phyloP scores from a whole-genome alignment of 2,329 filamentous ascomycete genomes.

The Trichophyton rubrum region DNA sequence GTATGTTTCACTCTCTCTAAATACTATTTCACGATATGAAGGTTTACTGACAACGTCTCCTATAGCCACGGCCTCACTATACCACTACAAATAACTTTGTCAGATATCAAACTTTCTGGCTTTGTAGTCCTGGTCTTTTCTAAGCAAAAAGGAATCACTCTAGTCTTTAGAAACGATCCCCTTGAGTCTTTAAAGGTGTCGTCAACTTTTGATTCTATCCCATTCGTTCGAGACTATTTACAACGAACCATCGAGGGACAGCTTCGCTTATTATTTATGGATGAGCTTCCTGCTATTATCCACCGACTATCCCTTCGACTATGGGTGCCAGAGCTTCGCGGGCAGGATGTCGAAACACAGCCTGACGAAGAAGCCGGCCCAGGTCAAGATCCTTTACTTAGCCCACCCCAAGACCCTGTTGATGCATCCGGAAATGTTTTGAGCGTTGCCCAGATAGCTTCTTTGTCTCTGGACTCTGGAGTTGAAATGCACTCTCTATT shows the following conservation, averaged over 20 bases:
- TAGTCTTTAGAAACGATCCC: slow-evolving; percentile 96
- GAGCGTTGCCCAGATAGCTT: slow-evolving; percentile 61
- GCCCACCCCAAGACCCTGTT: slow-evolving; percentile 67
- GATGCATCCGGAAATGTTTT: slow-evolving; percentile 67
- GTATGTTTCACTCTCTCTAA: slow-evolving; percentile 20
- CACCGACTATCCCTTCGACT: slow-evolving; percentile 78
- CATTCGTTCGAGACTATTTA: slow-evolving; percentile 92
- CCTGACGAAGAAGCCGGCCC: slow-evolving; percentile 38
- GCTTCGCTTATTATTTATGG: slow-evolving; percentile 88
- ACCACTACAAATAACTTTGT: slow-evolving; percentile 91
- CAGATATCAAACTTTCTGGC: slow-evolving; percentile 86
- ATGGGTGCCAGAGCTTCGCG: slow-evolving; percentile 77
- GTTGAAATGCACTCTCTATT: slow-evolving; percentile 80
- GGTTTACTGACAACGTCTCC: slow-evolving; percentile 8
- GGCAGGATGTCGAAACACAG: slow-evolving; percentile 40
- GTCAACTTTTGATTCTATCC: slow-evolving; percentile 97
- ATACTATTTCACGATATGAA: neutral
- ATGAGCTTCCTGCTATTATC: slow-evolving; percentile 91
- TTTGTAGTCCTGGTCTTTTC: slow-evolving; percentile 98
- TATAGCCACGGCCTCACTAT: slow-evolving; percentile 72
- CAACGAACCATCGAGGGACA: slow-evolving; percentile 94
- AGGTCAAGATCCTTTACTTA: slow-evolving; percentile 67
- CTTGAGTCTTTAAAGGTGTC: slow-evolving; percentile 96
- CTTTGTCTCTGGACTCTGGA: slow-evolving; percentile 64
- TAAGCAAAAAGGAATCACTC: slow-evolving; percentile 87